phyloP scores from a whole-genome alignment of 2,329 filamentous ascomycete species.

The Phyllosticta ampelicida region DNA sequence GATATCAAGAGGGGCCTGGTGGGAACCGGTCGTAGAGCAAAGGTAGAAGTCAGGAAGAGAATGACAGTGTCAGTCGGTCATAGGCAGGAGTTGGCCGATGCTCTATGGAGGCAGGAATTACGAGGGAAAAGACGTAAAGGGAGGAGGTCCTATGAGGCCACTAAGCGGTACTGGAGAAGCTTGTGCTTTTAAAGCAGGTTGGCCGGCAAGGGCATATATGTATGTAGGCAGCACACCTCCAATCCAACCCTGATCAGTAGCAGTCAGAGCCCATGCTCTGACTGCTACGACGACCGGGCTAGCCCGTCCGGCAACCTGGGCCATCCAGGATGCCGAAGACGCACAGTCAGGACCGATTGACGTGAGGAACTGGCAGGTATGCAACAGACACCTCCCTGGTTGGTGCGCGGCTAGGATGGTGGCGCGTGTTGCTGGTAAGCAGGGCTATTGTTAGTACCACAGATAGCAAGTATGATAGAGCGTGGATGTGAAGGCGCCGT shows the following conservation, averaged over 20 bases:
- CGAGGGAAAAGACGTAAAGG: background rate
- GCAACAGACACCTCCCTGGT: slow-evolving; percentile 9
- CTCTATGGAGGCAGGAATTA: slow-evolving; percentile 8
- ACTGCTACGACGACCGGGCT: slow-evolving; percentile 17
- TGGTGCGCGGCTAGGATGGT: slow-evolving; percentile 10
- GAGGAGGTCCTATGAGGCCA: slow-evolving; percentile 5
- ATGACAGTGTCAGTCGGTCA: slow-evolving; percentile 10
- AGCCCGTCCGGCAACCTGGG: slow-evolving; percentile 22
- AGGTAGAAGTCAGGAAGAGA: slow-evolving; percentile 1
- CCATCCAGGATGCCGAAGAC: slow-evolving; percentile 23
- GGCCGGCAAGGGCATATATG: slow-evolving; percentile 22
- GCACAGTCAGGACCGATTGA: slow-evolving; percentile 31
- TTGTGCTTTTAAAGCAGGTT: slow-evolving; percentile 10
- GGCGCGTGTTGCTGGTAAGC: slow-evolving; percentile 11
- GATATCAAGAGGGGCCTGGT: background rate
- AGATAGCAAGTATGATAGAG: slow-evolving; percentile 11
- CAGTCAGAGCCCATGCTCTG: slow-evolving; percentile 5
- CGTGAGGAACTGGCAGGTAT: slow-evolving; percentile 20
- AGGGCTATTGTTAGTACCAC: slow-evolving; percentile 11
- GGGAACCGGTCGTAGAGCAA: background rate
- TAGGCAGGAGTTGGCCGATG: slow-evolving; percentile 3
- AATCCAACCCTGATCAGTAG: slow-evolving; percentile 5
- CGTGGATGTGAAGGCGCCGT: slow-evolving; percentile 11
- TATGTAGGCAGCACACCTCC: slow-evolving; percentile 21
- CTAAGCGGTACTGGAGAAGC: slow-evolving; percentile 4